Conservation (phyloP, 768 basidiomycete species). For the Tricholoma matsutake region DNA sequence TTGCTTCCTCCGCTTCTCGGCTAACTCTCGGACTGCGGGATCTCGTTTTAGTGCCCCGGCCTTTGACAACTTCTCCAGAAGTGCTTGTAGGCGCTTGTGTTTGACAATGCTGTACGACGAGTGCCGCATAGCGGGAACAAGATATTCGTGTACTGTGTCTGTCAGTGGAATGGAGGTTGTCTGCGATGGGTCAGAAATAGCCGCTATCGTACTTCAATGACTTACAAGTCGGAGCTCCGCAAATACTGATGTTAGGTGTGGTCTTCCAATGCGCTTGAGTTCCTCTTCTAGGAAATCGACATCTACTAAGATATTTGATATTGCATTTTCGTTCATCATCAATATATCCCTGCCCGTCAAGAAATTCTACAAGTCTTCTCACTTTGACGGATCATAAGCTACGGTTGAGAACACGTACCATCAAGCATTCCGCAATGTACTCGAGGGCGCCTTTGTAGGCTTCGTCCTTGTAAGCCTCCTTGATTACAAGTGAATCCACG, state of each 20-base stretch:
- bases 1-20: conserved; percentile 71
- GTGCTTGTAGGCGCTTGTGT: conserved; percentile 65
- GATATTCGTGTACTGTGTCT: conserved; percentile 75
- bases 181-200: conserved; percentile 32
- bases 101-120: conserved; percentile 63
- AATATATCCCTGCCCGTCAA: conserved; percentile 71
- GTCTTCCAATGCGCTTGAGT: conserved; percentile 69
- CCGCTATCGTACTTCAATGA: conserved; percentile 12
- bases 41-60: conserved; percentile 66
- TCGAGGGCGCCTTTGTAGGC: conserved; percentile 87
- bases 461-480: conserved; percentile 82
- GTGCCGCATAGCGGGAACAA: conserved; percentile 68
- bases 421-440: conserved; percentile 83
- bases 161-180: conserved; percentile 70
- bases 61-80: conserved; percentile 77
- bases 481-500: conserved; percentile 85
- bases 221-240: conserved; percentile 75
- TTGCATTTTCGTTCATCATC: conserved; percentile 85
- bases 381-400: not conserved
- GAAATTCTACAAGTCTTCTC: conserved; percentile 52
- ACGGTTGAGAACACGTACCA: conserved; percentile 51
- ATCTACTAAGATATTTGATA: conserved; percentile 83
- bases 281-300: conserved; percentile 89
- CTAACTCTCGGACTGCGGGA: conserved; percentile 54
- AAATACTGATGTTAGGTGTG: conserved; percentile 70